These are phyloP conservation scores for Harringtonia aguacate DNA, from an alignment of 2,329 filamentous ascomycete genomes.

Conservation along the genomic window DNA sequence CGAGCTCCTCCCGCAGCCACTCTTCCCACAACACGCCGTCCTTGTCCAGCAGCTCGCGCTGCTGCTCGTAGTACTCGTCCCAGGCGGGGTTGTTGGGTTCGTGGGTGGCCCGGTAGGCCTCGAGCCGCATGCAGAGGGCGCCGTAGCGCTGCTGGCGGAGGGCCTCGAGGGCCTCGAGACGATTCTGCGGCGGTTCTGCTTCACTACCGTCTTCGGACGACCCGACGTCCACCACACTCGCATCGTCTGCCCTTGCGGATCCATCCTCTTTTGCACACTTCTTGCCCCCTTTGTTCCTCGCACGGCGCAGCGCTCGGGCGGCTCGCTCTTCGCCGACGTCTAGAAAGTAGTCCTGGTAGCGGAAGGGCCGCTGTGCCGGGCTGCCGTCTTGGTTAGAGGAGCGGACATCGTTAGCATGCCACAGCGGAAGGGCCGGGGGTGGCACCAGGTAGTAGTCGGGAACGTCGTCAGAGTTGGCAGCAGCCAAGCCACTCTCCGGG, in stretches of 20 bases:
- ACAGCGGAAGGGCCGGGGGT: neutral
- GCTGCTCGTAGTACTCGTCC: neutral
- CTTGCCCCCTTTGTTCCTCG: neutral
- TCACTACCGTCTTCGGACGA: too few species aligned
- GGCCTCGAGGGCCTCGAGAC: too few species aligned
- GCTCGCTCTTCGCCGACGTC: constrained; percentile 1
- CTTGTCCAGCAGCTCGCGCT: neutral
- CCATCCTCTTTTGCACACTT: neutral
- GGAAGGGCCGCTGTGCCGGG: neutral
- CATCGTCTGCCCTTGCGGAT: neutral
- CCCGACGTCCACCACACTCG: too few species aligned
- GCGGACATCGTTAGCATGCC: neutral
- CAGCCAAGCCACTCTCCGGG: neutral
- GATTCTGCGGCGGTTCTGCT: too few species aligned
- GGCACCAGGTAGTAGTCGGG: neutral
- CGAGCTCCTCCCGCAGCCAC: too few species aligned
- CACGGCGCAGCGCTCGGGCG: neutral
- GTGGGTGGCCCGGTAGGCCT: neutral
- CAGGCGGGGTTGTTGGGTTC: neutral
- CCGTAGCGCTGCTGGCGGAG: too few species aligned
- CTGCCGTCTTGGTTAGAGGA: neutral
- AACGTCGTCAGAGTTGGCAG: neutral
- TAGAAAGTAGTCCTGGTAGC: constrained; percentile 3
- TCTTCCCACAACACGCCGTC: too few species aligned
- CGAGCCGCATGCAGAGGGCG: too few species aligned